Base-by-base conservation (phyloP, 768 basidiomycete species). In the Termitomyces sp. region DNA sequence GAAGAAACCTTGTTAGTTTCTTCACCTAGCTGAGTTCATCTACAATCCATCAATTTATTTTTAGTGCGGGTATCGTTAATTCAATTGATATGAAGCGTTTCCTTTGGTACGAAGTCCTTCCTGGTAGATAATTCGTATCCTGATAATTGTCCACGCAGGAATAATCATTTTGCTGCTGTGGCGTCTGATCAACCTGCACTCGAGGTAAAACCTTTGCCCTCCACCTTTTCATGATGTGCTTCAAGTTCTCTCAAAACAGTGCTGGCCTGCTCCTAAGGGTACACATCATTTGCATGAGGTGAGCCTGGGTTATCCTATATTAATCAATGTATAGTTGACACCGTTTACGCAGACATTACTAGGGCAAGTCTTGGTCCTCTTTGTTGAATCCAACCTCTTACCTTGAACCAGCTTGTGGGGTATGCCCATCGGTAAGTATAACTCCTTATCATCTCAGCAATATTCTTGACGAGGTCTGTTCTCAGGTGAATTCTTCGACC, bases 401-500 rank as follows among this genome's bases (percentile, higher is more conserved):
- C 36, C 14, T 14, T 34, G 12, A 20, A 36, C 11, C 56, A 87
- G 86, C 5, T 71, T 87, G 14, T 88, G 85, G 83, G 87, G 87
- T 3, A 87, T 89, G 86, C 87, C 86, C 31, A 84, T 89, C 52
- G 87, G 86, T 82, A 59, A 20, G 9, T 36, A 87, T 42, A 25
- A 36, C 25, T 9, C 67, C 72, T 37, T 67, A 17, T 49, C 50
- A 43, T 46, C 34, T 20, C 14, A 25, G 29, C 20, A 20, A 4
- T 20, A 42, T 51, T 25, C 5, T 29, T 32, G 12, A 59, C 29
- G n/a, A 37, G 36, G 20, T 15, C 4, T 17, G 34, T 56, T 49
- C 25, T n/a, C 48, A 84, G 87, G 86, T 38, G 88, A 89, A 75
- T 80, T 89, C 66, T 89, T 89, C 68, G 88, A 89, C 69, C 73